Evolutionary conservation across 345 rosid genomes (phyloP).

Genomic region (Adansonia digitata): DNA sequence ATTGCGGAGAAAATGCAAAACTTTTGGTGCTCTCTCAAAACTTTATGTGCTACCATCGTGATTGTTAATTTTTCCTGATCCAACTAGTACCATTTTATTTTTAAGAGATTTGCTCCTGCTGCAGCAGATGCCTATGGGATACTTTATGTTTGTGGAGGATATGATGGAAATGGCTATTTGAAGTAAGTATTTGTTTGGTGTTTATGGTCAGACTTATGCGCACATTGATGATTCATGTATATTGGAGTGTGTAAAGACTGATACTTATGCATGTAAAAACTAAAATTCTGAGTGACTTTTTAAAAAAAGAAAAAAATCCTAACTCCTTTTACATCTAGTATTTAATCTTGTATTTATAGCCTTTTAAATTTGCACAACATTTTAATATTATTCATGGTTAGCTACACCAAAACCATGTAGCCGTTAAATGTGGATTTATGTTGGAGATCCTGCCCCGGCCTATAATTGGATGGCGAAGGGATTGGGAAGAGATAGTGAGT

Average conservation of each 20-base stretch:
- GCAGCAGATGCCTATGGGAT: conserved; percentile 33
- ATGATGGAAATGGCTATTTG: conserved; percentile 25
- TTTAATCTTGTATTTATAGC: background rate
- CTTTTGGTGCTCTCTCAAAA: background rate
- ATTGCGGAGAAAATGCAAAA: background rate
- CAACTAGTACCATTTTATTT: conserved; percentile 5
- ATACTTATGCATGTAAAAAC: background rate
- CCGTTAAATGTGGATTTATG: background rate
- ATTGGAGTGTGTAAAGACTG: background rate
- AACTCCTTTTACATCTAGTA: background rate
- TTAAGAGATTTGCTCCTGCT: conserved; percentile 35
- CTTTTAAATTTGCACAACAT: background rate
- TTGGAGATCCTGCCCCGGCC: background rate
- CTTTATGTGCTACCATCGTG: background rate
- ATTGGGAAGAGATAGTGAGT: background rate
- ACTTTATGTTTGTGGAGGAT: conserved; percentile 41
- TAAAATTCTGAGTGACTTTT: background rate
- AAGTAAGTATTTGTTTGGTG: conserved; percentile 21
- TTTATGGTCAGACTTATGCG: background rate
- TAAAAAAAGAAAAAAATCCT: too few species aligned
- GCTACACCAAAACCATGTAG: too few species aligned
- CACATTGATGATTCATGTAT: background rate
- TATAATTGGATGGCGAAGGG: background rate
- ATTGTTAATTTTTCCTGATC: background rate
- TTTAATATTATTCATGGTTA: background rate